Conservation (phyloP, 2,329 filamentous ascomycete species). For the Sarocladium kiliense region DNA sequence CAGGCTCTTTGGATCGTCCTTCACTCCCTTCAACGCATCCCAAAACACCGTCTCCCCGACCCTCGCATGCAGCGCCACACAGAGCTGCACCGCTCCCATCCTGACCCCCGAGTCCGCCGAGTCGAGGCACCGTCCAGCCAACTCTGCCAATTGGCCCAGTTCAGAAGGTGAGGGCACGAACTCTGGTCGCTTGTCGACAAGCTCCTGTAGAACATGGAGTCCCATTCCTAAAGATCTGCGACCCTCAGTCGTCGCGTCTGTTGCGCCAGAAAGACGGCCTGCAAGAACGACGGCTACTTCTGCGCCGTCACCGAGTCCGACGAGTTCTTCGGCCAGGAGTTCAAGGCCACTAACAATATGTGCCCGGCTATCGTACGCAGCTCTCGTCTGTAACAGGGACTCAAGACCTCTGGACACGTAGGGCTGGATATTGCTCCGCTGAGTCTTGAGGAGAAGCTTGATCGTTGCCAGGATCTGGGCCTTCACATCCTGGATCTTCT, state of each 20-base stretch:
- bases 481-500: conserved; percentile 68
- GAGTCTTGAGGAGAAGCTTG: conserved; percentile 64
- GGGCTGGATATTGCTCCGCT: conserved; percentile 59
- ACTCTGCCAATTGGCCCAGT: conserved; percentile 42
- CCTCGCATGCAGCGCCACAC: conserved; percentile 62
- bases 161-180: conserved; percentile 48
- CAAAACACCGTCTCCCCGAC: conserved; percentile 62
- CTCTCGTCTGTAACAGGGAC: conserved; percentile 60
- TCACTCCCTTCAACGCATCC: conserved; percentile 57
- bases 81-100: conserved; percentile 77
- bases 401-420: conserved; percentile 65
- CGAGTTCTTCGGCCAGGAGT: conserved; percentile 66
- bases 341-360: conserved; percentile 73
- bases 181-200: conserved; percentile 45
- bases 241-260: conserved; percentile 38
- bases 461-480: conserved; percentile 70
- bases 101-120: conserved; percentile 57
- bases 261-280: conserved; percentile 35
- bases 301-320: conserved; percentile 57
- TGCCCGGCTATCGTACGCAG: conserved; percentile 60
- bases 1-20: conserved; percentile 69
- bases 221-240: conserved; percentile 56
- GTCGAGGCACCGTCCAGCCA: conserved; percentile 54
- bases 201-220: conserved; percentile 55
- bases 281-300: conserved; percentile 55